Evolutionary conservation across 176 grass and related monocot genomes (phyloP), one percentile per base, ranked within the genome.

Genomic region (Poa annua): DNA sequence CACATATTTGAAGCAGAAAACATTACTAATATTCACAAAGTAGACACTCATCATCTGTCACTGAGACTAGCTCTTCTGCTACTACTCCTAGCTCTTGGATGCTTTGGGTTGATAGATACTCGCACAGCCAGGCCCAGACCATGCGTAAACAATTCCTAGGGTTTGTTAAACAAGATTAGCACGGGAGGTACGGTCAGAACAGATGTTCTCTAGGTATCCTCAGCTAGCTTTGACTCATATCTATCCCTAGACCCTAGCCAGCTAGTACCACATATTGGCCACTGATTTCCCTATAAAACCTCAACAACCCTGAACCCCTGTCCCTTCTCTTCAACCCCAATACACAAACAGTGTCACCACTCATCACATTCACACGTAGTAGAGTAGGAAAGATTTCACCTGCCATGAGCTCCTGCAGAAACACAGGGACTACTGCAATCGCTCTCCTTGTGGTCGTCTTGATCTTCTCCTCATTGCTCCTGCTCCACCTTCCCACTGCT

Each of bases 61-160:
- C 17, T 51, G 24, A 74, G 47, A 74, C 34, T 38, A 39, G 1
- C 8, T 39, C 32, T 66, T 17, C 17, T 16, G 48, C 48, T 45
- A 45, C 44, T 45, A 45, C 44, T 45, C 44, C 44, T 34, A 66
- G 39, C 56, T 80, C 64, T 81, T 74, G 79, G 78, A 90, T 90
- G 32, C 84, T 67, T 79, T 83, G 50, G 79, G 9, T 67, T 79
- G 73, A 60, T 82, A 73, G 73, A 60, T 82, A 73, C 57, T 74
- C 79, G 69, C 50, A 57, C 35, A 51, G 50, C 11, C 69, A 89
- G 66, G 84, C 79, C 15, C 54, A 86, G 29, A 11, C 66, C 66
- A 60, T n/a, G n/a, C n/a, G n/a, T 83, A 83, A 90, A 86, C 10
- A 66, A 86, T 22, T 83, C 88, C 66, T 90, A 73, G 88, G 80